These are phyloP conservation scores for Thalassiosira exigua DNA, from an alignment of 352 stramenopile genomes.

Conservation along the genomic window DNA sequence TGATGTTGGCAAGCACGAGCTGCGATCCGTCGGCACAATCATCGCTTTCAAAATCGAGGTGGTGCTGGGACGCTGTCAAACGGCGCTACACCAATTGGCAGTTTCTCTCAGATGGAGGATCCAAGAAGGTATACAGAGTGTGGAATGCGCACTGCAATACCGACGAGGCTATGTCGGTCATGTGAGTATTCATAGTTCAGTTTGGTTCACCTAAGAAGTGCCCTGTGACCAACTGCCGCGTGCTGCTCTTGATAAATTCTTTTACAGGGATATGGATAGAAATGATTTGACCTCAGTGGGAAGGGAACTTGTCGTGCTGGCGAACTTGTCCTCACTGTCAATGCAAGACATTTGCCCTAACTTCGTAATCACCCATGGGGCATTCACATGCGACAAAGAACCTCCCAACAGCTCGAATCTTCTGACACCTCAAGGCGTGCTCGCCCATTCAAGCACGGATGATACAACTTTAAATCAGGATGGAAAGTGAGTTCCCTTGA, in stretches of 20 bases:
- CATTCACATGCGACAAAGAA: constrained; percentile 87
- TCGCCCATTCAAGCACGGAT: constrained; percentile 52
- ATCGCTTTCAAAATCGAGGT: constrained; percentile 12
- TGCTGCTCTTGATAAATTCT: constrained; percentile 79
- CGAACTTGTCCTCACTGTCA: constrained; percentile 90
- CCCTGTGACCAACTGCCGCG: constrained; percentile 10
- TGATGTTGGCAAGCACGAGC: constrained; percentile 77
- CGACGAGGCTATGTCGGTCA: constrained; percentile 83
- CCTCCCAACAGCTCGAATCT: constrained; percentile 81
- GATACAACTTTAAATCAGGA: no score
- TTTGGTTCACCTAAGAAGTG: not conserved
- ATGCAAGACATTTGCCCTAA: constrained; percentile 91
- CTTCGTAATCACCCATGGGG: constrained; percentile 91
- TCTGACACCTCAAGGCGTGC: constrained; percentile 84
- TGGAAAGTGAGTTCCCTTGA: no score
- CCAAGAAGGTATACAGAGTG: constrained; percentile 84
- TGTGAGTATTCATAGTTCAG: constrained; percentile 60
- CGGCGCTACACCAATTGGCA: constrained; percentile 66
- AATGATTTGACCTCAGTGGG: constrained; percentile 91
- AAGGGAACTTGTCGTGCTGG: constrained; percentile 93
- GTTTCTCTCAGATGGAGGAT: constrained; percentile 83
- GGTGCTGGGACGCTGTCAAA: not conserved
- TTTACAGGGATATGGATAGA: constrained; percentile 92
- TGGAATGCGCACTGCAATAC: constrained; percentile 62
- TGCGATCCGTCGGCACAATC: constrained; percentile 50